Base-by-base conservation (phyloP, 306 rosid species). In the Castanopsis chinensis region DNA sequence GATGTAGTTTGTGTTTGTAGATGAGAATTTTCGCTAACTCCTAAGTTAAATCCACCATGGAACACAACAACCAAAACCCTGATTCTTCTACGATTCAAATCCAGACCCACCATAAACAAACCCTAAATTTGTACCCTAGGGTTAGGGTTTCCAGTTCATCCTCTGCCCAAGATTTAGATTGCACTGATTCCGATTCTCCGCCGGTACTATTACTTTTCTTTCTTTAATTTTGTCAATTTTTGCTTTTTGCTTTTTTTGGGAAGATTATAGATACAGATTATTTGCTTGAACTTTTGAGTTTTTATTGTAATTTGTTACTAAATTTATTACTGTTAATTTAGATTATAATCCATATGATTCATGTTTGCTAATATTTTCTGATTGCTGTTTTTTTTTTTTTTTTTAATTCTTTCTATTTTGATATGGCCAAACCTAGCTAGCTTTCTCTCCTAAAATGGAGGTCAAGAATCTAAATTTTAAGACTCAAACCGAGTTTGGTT, bases 401-500 rank as follows among this genome's bases (percentile, higher is more conserved):
- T 65, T 37, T 20, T 20, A 58, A 1, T 19, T 68, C 72, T 35
- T 35, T 68, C 53, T 49, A 1, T 49, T 49, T 49, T 49, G 53
- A 49, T 49, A 49, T 3, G 15, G 17, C 53, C 53, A 49, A n/a
- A 19, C n/a, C 20, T 68, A 35, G 52, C 7, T 68, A 68, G 72
- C 27, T 67, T 33, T 35, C 72, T 68, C 71, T 20, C 3, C 79
- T 61, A 17, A 72, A 21, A 85, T 83, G 87, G 88, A 85, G 77
- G 79, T 28, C 54, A 83, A 71, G 56, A 32, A 54, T 75, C 61
- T 21, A 43, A 77, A 71, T 74, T 65, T 72, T 76, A 64, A 32
- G 37, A 69, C 73, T 83, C 88, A 77, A 35, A 69, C 70, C 49
- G 83, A 75, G 78, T 67, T 83, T 85, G 68, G 78, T 81, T 37